Conservation (phyloP, 257 asterid genomes). For the Verbena officinalis region DNA sequence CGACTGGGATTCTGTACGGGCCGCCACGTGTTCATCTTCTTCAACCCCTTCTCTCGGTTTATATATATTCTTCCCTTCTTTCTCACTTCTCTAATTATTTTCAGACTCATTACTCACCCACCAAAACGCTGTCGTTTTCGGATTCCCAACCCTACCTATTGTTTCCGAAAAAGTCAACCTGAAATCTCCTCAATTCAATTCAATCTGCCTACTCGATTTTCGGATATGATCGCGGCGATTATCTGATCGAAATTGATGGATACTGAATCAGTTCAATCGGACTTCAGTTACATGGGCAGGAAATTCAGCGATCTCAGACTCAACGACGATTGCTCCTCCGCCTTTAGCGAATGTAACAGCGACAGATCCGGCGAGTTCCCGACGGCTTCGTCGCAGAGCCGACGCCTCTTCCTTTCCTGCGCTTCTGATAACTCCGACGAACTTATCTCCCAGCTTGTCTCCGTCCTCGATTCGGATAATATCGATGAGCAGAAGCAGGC, state of each 20-base stretch:
- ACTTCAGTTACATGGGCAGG: constrained; percentile 68
- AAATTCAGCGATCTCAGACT: constrained; percentile 53
- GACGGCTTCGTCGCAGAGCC: constrained; percentile 66
- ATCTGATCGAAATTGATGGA: constrained; percentile 45
- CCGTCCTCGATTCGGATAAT: constrained; percentile 57
- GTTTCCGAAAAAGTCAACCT: constrained; percentile 7
- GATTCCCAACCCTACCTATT: background rate
- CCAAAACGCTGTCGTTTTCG: constrained; percentile 47
- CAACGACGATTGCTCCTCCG: constrained; percentile 63
- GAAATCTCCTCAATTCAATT: background rate
- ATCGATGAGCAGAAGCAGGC: constrained; percentile 77
- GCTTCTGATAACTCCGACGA: constrained; percentile 75
- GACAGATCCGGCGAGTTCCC: constrained; percentile 95
- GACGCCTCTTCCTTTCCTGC: constrained; percentile 69
- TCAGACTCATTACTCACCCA: background rate
- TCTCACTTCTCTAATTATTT: constrained; percentile 21
- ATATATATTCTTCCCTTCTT: constrained; percentile 43
- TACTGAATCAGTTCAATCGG: constrained; percentile 48
- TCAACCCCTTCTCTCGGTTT: constrained; percentile 8
- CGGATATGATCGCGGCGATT: constrained; percentile 16
- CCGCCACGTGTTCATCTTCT: constrained; percentile 61
- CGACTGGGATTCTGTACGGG: constrained; percentile 55
- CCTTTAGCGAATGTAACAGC: constrained; percentile 96
- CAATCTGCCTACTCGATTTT: background rate
- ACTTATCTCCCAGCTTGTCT: constrained; percentile 66